phyloP scores from a whole-genome alignment of 768 basidiomycete species.

The Lyophyllum shimeji region DNA sequence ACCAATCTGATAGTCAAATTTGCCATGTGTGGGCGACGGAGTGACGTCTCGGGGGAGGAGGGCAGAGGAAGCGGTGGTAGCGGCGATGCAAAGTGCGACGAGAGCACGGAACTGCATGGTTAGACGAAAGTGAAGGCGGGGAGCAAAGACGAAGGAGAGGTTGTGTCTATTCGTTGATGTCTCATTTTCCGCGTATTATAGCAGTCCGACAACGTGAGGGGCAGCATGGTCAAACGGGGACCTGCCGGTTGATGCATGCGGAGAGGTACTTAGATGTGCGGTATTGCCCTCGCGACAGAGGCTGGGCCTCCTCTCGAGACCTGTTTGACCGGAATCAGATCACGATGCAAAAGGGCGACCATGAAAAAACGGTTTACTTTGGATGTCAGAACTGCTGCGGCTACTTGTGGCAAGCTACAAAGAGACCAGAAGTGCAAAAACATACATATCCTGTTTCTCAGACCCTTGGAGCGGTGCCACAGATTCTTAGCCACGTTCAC shows the following conservation, averaged over 20 bases:
- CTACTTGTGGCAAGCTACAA: too few species aligned
- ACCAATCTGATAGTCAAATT: not conserved
- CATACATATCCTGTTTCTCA: too few species aligned
- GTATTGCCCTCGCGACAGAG: not conserved
- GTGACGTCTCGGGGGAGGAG: not conserved
- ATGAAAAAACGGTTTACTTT: not conserved
- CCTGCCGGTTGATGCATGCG: not conserved
- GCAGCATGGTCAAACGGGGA: not conserved
- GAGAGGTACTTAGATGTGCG: not conserved
- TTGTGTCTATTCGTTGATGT: not conserved
- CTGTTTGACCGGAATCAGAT: not conserved
- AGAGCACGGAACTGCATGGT: not conserved
- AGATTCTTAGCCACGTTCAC: too few species aligned
- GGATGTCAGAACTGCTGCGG: not conserved
- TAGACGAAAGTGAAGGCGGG: not conserved
- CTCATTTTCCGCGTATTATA: not conserved
- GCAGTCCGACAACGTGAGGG: not conserved
- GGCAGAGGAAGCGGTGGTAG: not conserved
- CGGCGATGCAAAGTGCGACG: not conserved
- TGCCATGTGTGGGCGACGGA: not conserved
- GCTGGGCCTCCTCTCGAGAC: not conserved
- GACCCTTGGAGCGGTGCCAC: too few species aligned
- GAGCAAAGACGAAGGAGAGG: not conserved
- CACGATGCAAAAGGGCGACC: not conserved
- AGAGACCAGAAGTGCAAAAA: too few species aligned